phyloP scores from a whole-genome alignment of 345 rosid genomes.

The Populus simonii region DNA sequence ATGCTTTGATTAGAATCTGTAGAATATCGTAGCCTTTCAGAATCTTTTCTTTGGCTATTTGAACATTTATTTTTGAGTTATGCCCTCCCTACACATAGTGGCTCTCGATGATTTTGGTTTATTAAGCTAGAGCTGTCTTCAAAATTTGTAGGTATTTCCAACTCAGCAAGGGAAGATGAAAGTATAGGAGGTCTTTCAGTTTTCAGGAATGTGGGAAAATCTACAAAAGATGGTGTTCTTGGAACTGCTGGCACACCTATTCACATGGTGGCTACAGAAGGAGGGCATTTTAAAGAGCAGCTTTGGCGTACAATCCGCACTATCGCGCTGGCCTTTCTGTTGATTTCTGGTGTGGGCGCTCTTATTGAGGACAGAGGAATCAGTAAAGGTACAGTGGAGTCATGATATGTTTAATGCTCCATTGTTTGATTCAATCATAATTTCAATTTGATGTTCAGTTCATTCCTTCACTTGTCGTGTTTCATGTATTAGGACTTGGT shows the following conservation, averaged over 20 bases:
- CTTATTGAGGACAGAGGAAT: constrained; percentile 89
- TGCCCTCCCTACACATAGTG: neutral
- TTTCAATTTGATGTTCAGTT: constrained; percentile 3
- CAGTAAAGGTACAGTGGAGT: constrained; percentile 62
- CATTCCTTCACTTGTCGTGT: neutral
- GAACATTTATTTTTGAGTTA: no score
- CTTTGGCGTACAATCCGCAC: constrained; percentile 86
- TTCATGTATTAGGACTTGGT: constrained; percentile 63
- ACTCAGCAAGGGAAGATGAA: constrained; percentile 54
- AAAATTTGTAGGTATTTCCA: constrained; percentile 49
- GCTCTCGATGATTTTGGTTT: neutral
- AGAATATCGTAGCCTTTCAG: neutral
- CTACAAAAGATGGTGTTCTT: constrained; percentile 61
- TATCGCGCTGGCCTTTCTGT: constrained; percentile 65
- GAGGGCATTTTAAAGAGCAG: constrained; percentile 84
- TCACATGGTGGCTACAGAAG: constrained; percentile 75
- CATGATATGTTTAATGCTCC: neutral
- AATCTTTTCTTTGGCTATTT: neutral
- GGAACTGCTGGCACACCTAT: constrained; percentile 88
- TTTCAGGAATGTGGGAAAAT: constrained; percentile 66
- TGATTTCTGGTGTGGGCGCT: constrained; percentile 90
- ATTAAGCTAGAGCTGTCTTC: neutral
- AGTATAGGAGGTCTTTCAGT: constrained; percentile 55
- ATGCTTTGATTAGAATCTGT: no score
- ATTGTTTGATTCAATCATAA: constrained; percentile 6